phyloP scores from a whole-genome alignment of 805 yeast species.

The Saccharomycopsis sp. region DNA sequence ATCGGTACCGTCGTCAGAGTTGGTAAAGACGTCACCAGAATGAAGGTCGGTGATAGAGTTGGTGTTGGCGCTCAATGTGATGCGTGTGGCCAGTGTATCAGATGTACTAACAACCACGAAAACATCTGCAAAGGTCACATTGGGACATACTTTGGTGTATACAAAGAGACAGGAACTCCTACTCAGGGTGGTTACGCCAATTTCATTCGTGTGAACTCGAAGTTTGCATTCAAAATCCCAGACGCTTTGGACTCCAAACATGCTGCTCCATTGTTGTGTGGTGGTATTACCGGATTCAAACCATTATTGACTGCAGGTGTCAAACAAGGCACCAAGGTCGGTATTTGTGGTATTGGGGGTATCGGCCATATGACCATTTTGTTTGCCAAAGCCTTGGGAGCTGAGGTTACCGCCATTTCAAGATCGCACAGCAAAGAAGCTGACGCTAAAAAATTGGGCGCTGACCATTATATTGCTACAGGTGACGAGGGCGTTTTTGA shows the following conservation, averaged over 20 bases:
- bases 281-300: conserved; percentile 42
- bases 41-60: conserved; percentile 43
- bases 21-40: conserved; percentile 30
- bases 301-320: conserved; percentile 32
- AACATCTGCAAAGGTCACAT: conserved; percentile 31
- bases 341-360: conserved; percentile 41
- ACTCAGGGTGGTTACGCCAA: conserved; percentile 33
- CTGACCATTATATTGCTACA: conserved; percentile 42
- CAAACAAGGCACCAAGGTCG: conserved; percentile 32
- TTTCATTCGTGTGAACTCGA: conserved; percentile 35
- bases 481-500: conserved; percentile 32
- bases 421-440: conserved; percentile 37
- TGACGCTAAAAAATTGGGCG: conserved; percentile 38
- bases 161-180: conserved; percentile 26
- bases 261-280: conserved; percentile 45
- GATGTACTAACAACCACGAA: conserved; percentile 34
- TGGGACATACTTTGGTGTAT: conserved; percentile 34
- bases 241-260: conserved; percentile 31
- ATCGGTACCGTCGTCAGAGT: conserved; percentile 27
- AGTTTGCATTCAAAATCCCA: conserved; percentile 39
- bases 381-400: conserved; percentile 45
- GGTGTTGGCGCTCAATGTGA: conserved; percentile 43
- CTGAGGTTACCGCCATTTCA: conserved; percentile 43
- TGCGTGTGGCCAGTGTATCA: conserved; percentile 34
- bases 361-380: conserved; percentile 41